Percentiles rank a stretch among this genome's conserved stretches.
These are phyloP conservation scores for Suhomyces sp. DNA, from an alignment of 805 yeast species.

Conservation along the genomic window DNA sequence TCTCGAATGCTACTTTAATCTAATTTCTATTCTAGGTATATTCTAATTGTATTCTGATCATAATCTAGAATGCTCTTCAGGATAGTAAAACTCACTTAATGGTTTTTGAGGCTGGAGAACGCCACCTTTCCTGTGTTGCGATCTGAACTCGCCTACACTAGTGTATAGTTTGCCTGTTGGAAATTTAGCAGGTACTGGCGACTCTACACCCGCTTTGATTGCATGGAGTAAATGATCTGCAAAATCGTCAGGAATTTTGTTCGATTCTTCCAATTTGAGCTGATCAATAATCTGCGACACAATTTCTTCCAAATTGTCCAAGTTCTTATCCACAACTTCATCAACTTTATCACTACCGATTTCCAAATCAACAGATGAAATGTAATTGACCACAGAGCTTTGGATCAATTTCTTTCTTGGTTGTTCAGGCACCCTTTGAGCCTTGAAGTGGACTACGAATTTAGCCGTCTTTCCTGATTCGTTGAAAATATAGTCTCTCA, in stretches of 20 bases:
- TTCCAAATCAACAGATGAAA: conserved; percentile 19
- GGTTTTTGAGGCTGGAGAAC: conserved; percentile 54
- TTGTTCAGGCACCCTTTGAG: conserved; percentile 37
- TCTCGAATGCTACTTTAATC: no score
- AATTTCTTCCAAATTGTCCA: conserved; percentile 6
- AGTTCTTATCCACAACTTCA: conserved; percentile 11
- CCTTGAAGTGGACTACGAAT: conserved; percentile 45
- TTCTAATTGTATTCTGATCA: neutral
- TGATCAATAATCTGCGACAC: conserved; percentile 13
- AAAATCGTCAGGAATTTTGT: conserved; percentile 13
- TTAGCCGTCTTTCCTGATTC: conserved; percentile 14
- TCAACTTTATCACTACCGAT: conserved; percentile 26
- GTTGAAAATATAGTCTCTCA: conserved; percentile 38
- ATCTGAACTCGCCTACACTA: conserved; percentile 54
- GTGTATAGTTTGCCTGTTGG: conserved; percentile 49
- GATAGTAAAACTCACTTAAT: conserved; percentile 24
- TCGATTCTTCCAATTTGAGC: conserved; percentile 22
- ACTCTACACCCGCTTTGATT: conserved; percentile 14
- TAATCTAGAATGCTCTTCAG: conserved; percentile 12
- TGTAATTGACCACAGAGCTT: conserved; percentile 25
- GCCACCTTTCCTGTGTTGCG: conserved; percentile 50
- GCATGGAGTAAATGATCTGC: conserved; percentile 10
- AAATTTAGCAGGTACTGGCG: conserved; percentile 37
- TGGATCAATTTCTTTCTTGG: conserved; percentile 19
- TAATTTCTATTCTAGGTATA: neutral